Percentiles rank a stretch among this genome's conserved stretches.
Conservation (phyloP, 192 early-diverging fungal species). For the Ambispora gerdemannii region DNA sequence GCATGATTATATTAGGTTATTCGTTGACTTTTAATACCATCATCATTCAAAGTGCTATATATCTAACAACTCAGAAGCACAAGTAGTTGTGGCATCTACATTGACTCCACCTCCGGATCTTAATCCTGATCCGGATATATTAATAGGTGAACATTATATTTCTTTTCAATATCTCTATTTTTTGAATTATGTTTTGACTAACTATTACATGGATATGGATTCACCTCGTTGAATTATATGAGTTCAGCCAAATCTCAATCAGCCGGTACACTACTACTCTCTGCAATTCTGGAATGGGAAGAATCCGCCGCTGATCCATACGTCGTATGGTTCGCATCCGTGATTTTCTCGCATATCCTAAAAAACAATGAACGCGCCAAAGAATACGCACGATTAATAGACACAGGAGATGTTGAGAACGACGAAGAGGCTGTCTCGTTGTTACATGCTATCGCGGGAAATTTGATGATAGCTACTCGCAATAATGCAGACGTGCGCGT, state of each 20-base stretch:
- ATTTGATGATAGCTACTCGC: constrained; percentile 66
- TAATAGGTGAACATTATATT: neutral
- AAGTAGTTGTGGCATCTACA: constrained; percentile 83
- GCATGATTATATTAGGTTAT: neutral
- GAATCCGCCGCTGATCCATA: constrained; percentile 72
- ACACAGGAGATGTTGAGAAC: constrained; percentile 58
- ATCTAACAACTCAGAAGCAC: constrained; percentile 81
- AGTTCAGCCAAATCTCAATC: constrained; percentile 73
- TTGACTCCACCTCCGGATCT: constrained; percentile 75
- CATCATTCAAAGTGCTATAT: constrained; percentile 59
- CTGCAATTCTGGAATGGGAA: constrained; percentile 76
- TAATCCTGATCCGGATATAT: constrained; percentile 52
- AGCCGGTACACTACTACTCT: constrained; percentile 84
- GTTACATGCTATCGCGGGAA: constrained; percentile 80
- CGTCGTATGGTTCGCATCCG: constrained; percentile 84
- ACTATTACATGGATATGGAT: constrained; percentile 8
- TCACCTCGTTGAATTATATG: too few species aligned
- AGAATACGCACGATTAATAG: constrained; percentile 68
- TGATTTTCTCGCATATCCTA: constrained; percentile 77
- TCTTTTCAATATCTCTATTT: neutral
- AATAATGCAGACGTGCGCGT: constrained; percentile 66
- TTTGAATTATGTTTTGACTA: constrained; percentile 13
- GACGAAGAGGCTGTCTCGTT: constrained; percentile 81
- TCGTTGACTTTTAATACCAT: too few species aligned
- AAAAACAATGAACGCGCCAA: constrained; percentile 73